A percentile compares a stretch with the other conserved stretches of the same genome.
Evolutionary conservation across 2,329 filamentous ascomycete genomes (phyloP).

Genomic region (Beauveria scarabaeidicola): DNA sequence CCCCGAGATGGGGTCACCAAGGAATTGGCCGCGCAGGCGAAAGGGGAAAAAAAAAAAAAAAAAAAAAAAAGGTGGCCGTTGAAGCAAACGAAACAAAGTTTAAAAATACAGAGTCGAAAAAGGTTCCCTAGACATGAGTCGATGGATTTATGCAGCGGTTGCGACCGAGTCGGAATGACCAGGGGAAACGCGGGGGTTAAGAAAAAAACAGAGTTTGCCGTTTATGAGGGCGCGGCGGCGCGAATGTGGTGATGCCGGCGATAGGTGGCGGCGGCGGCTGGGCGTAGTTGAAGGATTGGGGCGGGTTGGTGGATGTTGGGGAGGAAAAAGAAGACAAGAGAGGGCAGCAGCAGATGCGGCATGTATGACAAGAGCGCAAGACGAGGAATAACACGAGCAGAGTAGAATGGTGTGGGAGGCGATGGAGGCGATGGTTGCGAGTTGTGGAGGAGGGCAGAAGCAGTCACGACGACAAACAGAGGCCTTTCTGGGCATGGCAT

Average conservation of each 20-base stretch:
- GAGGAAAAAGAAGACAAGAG: background rate
- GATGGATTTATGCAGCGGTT: background rate
- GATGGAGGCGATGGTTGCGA: background rate
- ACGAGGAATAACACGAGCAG: background rate
- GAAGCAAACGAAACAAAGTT: background rate
- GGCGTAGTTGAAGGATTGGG: background rate
- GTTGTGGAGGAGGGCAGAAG: background rate
- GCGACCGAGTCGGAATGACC: background rate
- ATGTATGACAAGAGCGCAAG: background rate
- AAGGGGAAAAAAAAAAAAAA: background rate
- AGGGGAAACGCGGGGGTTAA: background rate
- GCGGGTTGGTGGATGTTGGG: background rate
- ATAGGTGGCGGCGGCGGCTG: background rate
- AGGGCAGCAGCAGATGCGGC: background rate
- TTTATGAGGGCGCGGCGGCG: background rate
- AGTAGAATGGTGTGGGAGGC: background rate
- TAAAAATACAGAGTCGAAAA: background rate
- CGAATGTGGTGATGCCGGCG: background rate
- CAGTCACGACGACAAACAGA: background rate
- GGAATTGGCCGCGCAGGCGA: background rate
- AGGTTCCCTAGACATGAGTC: background rate
- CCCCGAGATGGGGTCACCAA: slow-evolving; percentile 5
- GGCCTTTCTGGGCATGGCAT: background rate
- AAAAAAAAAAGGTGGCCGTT: background rate
- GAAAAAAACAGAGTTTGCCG: background rate